phyloP scores from a whole-genome alignment of 1,284 basidiomycete species.

The Inonotus obliquus region DNA sequence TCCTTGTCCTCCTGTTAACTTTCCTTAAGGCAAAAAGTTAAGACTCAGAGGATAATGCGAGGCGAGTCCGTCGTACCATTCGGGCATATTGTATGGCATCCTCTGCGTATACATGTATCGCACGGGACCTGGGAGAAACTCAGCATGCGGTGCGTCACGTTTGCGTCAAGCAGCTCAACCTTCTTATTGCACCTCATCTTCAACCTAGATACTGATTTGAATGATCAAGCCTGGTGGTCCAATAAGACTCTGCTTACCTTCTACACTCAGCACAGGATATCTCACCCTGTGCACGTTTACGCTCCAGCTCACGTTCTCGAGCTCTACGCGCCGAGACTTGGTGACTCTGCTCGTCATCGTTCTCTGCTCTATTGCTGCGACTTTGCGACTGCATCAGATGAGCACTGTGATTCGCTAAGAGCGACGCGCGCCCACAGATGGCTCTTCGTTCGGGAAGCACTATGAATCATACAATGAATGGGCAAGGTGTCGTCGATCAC shows the following conservation, averaged over 20 bases:
- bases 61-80: slow-evolving; percentile 2
- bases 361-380: neutral
- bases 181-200: slow-evolving; percentile 19
- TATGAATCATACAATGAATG: too few species aligned
- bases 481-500: too few species aligned
- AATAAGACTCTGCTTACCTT: neutral
- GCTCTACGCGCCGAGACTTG: slow-evolving; percentile 5
- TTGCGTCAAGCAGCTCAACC: neutral
- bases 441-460: too few species aligned
- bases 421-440: too few species aligned
- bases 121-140: slow-evolving; percentile 11
- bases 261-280: slow-evolving; percentile 18
- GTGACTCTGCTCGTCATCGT: neutral
- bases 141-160: neutral
- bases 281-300: slow-evolving; percentile 11
- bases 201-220: slow-evolving; percentile 1
- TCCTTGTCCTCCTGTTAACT: slow-evolving; percentile 14
- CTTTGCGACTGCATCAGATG: neutral
- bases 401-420: too few species aligned
- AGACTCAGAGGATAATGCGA: neutral
- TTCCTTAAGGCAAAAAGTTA: neutral
- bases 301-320: slow-evolving; percentile 14
- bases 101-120: slow-evolving; percentile 14
- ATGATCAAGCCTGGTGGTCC: too few species aligned
- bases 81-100: slow-evolving; percentile 17